Evolutionary conservation across 2,329 filamentous ascomycete species (phyloP), one percentile per base, ranked within the genome.

Genomic region (Nigrograna mackinnonii): DNA sequence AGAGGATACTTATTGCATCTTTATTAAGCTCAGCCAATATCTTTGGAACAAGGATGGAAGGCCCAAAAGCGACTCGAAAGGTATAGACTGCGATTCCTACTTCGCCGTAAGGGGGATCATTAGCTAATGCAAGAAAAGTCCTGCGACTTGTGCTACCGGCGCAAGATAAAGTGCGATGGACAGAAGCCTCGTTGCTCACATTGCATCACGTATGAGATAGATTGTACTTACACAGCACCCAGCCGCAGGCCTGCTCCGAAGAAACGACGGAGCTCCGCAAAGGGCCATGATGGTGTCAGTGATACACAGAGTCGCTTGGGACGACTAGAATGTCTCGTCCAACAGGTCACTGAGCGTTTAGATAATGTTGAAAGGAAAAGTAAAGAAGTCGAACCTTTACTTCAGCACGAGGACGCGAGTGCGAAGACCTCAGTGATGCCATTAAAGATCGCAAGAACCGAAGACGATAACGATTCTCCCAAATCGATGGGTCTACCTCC

Each of bases 141-240:
- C 7, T 69, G 66, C 44, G 63, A 69, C 41, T 57, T 68, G 31
- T 69, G 66, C 47, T 66, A 67, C 35, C 45, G 46, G 16, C 47
- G 60, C 28, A 68, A 60, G 42, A 67, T 68, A 30, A 66, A 63
- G 47, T 68, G 66, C 53, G 62, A 68, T 44, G 57, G 55, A 45
- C 44, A 56, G 40, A 62, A 61, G 34, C 66, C 66, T 44, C 59
- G 56, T 26, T 68, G 66, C 50, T 59, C 60, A 28, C 52, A 65
- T 37, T 69, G 66, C 40, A 50, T 62, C 39, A 50, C 44, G 30
- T 55, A 57, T 47, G 38, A 43, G 44, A 42, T 33, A 16, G 47
- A 54, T 22, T 57, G 55, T 38, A 55, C 54, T 37, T 54, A 50
- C 35, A 35, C 41, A 41, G 55, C 55, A 37, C 42, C 50, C 21